Base-by-base conservation (phyloP, 441 rosid genomes). In the Aleurites moluccanus region DNA sequence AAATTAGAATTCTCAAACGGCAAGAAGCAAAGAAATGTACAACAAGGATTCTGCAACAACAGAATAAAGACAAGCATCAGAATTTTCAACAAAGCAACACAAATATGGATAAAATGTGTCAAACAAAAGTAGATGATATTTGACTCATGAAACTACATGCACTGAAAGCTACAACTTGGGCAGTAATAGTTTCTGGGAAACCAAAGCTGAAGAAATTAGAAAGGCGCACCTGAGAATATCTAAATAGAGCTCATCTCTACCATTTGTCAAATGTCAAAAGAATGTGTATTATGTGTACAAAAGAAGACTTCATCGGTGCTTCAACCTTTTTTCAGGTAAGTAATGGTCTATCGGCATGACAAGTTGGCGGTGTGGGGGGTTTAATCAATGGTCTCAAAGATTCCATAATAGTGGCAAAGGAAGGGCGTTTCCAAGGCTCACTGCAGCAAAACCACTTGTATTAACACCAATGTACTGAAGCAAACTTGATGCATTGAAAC, bases 391-490 rank as follows among this genome's bases (percentile, higher is more conserved):
- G 84, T 84, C 78, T 91, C 80, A 96, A 82, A 64, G 91, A 79
- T 18, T 93, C 99, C 99, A 96, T 93, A 70, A 96, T 91, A 9
- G 74, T 79, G 38, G 89, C 84, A 81, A 96, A 96, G 67, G 99
- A 96, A 62, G 99, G 99, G 25, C 99, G 96, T 79, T 92, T 90
- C 97, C 97, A 78, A n/a, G 99, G 91, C 75, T 92, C 99, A 30
- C 99, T 96, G 89, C 81, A 80, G 64, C 38, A 66, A 55, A 78
- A 55, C 53, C 60, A 78, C 74, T 66, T 72, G 40, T 53, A 49
- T 64, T 60, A 77, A 21, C 53, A 74, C 75, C 63, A 21, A 73
- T 9, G 8, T 50, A 4, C 3, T 11, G 23, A 52, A 38, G 27
- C 28, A 53, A 21, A 66, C 1, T 21, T 9, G 35, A 69, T 7